Conservation (phyloP, 2,329 filamentous ascomycete genomes). For the Alternaria sp. region DNA sequence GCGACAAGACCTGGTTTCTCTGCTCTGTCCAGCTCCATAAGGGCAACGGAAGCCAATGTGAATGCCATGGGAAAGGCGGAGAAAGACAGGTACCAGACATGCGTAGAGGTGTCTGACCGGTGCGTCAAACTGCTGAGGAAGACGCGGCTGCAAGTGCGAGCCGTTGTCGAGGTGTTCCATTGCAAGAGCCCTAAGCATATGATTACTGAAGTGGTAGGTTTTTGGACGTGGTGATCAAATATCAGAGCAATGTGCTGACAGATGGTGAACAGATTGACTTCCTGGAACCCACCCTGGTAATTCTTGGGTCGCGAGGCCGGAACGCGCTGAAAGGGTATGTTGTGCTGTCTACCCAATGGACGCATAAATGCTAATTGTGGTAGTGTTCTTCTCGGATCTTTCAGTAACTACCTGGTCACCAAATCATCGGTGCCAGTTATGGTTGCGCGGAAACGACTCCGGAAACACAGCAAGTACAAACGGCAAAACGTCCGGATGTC, state of each 20-base stretch:
- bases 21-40: slow-evolving; percentile 48
- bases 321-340: slow-evolving; percentile 91
- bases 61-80: slow-evolving; percentile 64
- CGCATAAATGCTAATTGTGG: slow-evolving; percentile 35
- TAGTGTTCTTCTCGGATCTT: slow-evolving; percentile 92
- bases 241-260: slow-evolving; percentile 36
- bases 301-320: slow-evolving; percentile 88
- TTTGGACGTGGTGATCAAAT: slow-evolving; percentile 19
- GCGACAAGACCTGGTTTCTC: slow-evolving; percentile 38
- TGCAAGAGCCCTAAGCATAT: slow-evolving; percentile 98
- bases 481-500: slow-evolving; percentile 74
- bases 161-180: slow-evolving; percentile 95
- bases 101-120: slow-evolving; percentile 83
- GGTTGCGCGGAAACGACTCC: slow-evolving; percentile 90
- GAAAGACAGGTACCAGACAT: slow-evolving; percentile 79
- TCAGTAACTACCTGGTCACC: slow-evolving; percentile 96
- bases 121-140: slow-evolving; percentile 88
- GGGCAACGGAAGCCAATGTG: slow-evolving; percentile 48
- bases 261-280: slow-evolving; percentile 73
- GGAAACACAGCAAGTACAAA: slow-evolving; percentile 85
- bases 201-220: slow-evolving; percentile 83
- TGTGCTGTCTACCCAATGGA: slow-evolving; percentile 1
- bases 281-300: slow-evolving; percentile 88
- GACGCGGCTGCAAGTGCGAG: slow-evolving; percentile 88
- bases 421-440: slow-evolving; percentile 98